These are phyloP conservation scores for Sporothrix schenckii DNA, from an alignment of 2,329 filamentous ascomycete species.

Conservation along the genomic window DNA sequence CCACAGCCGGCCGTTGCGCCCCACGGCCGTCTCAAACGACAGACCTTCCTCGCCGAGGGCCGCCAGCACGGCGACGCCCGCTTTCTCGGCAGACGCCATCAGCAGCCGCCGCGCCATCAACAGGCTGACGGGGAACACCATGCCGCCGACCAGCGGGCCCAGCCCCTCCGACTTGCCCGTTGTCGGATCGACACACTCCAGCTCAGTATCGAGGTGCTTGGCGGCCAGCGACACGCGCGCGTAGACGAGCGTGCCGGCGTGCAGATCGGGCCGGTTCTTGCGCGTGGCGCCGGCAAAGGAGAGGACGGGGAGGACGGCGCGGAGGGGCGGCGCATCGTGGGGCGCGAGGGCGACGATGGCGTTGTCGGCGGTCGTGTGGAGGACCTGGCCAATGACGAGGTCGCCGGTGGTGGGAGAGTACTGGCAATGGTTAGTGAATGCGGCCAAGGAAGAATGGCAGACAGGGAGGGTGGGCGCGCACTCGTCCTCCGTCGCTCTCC, in stretches of 20 bases:
- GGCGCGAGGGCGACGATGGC: conserved; percentile 79
- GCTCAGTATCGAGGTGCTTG: conserved; percentile 82
- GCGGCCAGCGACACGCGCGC: conserved; percentile 78
- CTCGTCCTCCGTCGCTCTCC: conserved; percentile 70
- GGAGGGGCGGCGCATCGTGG: conserved; percentile 53
- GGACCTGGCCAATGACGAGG: conserved; percentile 83
- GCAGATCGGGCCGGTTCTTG: conserved; percentile 83
- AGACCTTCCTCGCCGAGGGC: conserved; percentile 75
- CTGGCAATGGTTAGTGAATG: conserved; percentile 50
- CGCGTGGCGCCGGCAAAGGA: conserved; percentile 92
- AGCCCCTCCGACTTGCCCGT: conserved; percentile 89
- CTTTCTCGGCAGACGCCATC: conserved; percentile 64
- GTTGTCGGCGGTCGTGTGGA: conserved; percentile 72
- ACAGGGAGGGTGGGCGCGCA: conserved; percentile 49
- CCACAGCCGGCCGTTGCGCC: conserved; percentile 91
- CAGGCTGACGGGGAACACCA: conserved; percentile 79
- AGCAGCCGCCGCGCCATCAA: conserved; percentile 81
- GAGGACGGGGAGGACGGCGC: conserved; percentile 77
- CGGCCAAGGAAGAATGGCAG: conserved; percentile 42
- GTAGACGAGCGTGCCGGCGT: conserved; percentile 79
- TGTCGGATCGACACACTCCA: conserved; percentile 83
- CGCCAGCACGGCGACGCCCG: conserved; percentile 73
- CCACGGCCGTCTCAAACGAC: conserved; percentile 90
- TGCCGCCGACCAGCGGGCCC: conserved; percentile 78
- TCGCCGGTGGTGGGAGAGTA: conserved; percentile 82